phyloP scores from a whole-genome alignment of 257 asterid genomes.

The Ilex aquifolium region DNA sequence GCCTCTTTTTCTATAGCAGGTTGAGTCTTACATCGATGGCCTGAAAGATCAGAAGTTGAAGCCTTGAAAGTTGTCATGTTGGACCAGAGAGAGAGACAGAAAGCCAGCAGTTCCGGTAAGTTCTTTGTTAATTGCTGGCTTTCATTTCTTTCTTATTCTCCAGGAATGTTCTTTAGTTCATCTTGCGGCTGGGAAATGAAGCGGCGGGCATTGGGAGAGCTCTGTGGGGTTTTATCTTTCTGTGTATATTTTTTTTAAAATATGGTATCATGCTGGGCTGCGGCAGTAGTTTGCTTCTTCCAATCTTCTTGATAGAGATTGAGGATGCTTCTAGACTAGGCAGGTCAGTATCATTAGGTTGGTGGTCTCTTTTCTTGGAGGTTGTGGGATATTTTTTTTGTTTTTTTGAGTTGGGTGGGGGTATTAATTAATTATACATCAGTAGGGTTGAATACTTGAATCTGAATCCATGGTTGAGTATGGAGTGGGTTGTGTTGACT shows the following conservation, averaged over 20 bases:
- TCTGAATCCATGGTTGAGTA: too few relatives aligned
- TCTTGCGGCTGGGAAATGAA: background rate
- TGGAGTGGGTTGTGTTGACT: too few relatives aligned
- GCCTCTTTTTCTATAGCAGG: conserved; percentile 15
- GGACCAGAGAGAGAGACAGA: background rate
- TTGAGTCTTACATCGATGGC: conserved; percentile 27
- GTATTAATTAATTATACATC: too few relatives aligned
- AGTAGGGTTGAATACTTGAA: too few relatives aligned
- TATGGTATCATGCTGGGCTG: background rate
- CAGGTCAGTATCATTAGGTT: too few relatives aligned
- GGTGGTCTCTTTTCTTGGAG: too few relatives aligned
- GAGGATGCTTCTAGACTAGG: background rate
- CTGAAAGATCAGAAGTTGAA: conserved; percentile 4
- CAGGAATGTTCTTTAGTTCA: background rate
- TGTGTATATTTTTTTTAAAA: background rate
- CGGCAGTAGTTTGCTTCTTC: background rate
- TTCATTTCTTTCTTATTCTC: conserved; percentile 14
- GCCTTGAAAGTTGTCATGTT: background rate
- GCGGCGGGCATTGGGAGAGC: background rate
- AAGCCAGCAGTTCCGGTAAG: conserved; percentile 32
- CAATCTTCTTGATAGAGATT: background rate
- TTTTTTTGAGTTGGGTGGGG: too few relatives aligned
- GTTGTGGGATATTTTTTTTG: too few relatives aligned
- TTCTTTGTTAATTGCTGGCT: conserved; percentile 29
- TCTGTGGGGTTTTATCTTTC: background rate